These are phyloP conservation scores for Colletotrichum sp. DNA, from an alignment of 2,329 filamentous ascomycete species.

Conservation along the genomic window DNA sequence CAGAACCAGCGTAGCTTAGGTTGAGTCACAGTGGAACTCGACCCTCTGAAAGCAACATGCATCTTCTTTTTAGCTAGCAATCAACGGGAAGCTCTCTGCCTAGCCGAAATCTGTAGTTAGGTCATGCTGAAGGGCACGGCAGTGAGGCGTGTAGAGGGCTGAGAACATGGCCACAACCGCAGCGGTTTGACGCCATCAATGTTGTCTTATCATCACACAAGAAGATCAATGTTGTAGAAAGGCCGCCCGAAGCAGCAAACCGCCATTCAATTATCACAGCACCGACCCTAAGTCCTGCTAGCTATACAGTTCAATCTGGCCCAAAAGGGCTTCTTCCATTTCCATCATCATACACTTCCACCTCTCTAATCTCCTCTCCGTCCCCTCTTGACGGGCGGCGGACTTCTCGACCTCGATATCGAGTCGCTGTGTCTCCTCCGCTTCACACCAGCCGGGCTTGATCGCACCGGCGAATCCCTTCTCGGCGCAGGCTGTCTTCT, in stretches of 20 bases:
- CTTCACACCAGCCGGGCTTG: conserved; percentile 22
- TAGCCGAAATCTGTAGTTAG: background rate
- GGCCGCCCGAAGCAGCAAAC: background rate
- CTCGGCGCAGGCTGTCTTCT: conserved; percentile 3
- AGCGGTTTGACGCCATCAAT: background rate
- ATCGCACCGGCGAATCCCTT: background rate
- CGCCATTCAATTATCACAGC: background rate
- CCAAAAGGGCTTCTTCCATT: background rate
- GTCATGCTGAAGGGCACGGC: background rate
- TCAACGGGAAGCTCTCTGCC: background rate
- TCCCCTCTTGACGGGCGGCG: conserved; percentile 27
- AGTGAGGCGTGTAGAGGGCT: background rate
- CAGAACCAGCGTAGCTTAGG: no score
- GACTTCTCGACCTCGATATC: conserved; percentile 24
- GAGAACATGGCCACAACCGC: background rate
- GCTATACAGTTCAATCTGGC: conserved; percentile 6
- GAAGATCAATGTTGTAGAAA: background rate
- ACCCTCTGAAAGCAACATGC: no score
- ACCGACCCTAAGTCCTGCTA: background rate
- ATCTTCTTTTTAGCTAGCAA: no score
- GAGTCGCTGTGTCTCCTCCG: conserved; percentile 25
- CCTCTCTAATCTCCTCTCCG: conserved; percentile 23
- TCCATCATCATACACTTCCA: background rate
- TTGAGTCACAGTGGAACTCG: no score
- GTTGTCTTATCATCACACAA: background rate